Evolutionary conservation across 2,329 filamentous ascomycete genomes (phyloP).

Genomic region (Corinectria fuckeliana): DNA sequence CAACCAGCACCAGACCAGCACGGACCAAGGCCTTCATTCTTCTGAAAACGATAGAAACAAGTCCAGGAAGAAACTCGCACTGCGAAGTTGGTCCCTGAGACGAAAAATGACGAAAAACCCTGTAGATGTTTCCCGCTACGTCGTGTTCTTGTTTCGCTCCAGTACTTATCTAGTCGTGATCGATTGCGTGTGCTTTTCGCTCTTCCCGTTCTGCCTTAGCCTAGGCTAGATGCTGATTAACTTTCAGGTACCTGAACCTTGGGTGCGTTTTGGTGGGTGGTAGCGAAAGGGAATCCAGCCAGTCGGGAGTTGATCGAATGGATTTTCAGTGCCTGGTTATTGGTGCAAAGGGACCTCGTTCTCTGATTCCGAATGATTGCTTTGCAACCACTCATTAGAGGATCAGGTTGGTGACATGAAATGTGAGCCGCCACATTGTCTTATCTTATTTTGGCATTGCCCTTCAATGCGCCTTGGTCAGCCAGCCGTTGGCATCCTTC

Average conservation of each 20-base stretch:
- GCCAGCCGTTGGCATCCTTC: background rate
- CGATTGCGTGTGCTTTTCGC: background rate
- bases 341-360: no score
- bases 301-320: background rate
- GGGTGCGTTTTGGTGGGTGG: background rate
- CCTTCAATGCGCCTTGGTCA: background rate
- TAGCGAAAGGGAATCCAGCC: background rate
- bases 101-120: background rate
- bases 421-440: no score
- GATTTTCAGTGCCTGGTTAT: no score
- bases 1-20: no score
- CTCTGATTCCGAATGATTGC: no score
- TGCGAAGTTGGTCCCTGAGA: background rate
- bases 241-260: background rate
- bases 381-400: no score
- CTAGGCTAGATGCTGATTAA: no score
- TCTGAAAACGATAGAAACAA: no score
- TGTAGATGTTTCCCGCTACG: background rate
- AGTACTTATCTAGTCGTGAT: background rate
- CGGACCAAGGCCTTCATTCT: no score
- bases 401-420: background rate
- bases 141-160: background rate
- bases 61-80: background rate
- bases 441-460: background rate
- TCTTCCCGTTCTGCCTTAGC: background rate